These are phyloP conservation scores for Eucalyptus sp. DNA, from an alignment of 345 rosid genomes.

Conservation along the genomic window DNA sequence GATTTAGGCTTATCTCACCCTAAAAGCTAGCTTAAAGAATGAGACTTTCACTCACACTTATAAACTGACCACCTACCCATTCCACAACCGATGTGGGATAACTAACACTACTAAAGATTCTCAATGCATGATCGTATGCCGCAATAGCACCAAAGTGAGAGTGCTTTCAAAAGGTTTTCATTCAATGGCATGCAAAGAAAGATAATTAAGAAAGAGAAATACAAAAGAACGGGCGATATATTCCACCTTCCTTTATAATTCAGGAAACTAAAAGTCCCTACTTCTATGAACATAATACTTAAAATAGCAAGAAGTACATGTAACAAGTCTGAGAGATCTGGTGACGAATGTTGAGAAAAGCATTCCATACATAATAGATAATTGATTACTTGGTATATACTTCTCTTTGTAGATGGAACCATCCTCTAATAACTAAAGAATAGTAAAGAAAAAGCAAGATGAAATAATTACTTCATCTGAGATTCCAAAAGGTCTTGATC, in stretches of 20 bases:
- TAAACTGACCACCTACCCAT: too few relatives aligned
- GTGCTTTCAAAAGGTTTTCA: neutral
- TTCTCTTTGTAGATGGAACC: too few relatives aligned
- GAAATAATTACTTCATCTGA: slow-evolving; percentile 47
- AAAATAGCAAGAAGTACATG: neutral
- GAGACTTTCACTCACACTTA: too few relatives aligned
- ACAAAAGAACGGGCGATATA: neutral
- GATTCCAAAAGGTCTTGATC: slow-evolving; percentile 58
- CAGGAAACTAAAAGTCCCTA: neutral
- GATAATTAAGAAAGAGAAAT: neutral
- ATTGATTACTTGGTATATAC: neutral
- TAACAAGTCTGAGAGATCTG: neutral
- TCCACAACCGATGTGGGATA: too few relatives aligned
- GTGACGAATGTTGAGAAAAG: neutral
- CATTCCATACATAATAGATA: neutral
- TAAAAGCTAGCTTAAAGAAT: too few relatives aligned
- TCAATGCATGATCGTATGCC: neutral
- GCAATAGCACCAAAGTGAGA: neutral
- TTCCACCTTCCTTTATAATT: neutral
- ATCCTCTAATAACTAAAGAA: too few relatives aligned
- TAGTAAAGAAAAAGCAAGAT: too few relatives aligned
- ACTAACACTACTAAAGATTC: too few relatives aligned
- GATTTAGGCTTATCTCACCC: too few relatives aligned
- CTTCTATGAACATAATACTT: neutral
- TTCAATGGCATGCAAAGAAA: neutral